These are phyloP conservation scores for Candida namnaoensis DNA, from an alignment of 805 yeast genomes.

Conservation along the genomic window DNA sequence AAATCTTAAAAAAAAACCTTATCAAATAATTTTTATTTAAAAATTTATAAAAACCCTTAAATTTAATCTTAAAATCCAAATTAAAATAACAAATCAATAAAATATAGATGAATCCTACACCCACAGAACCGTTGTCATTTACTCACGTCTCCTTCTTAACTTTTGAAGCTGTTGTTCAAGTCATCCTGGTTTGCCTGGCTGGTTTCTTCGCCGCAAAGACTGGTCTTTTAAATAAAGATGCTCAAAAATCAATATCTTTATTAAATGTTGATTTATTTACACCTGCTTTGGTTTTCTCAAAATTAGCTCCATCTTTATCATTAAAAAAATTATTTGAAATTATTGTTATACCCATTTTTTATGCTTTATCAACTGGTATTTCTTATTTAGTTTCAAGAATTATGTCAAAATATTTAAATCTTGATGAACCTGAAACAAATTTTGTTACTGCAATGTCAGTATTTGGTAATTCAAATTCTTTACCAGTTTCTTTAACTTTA, in stretches of 20 bases:
- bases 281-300: conserved; percentile 88
- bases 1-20: no score
- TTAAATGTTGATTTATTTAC: conserved; percentile 90
- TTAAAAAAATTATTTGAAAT: conserved; percentile 73
- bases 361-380: conserved; percentile 72
- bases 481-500: conserved; percentile 86
- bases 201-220: conserved; percentile 80
- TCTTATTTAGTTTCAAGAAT: conserved; percentile 56
- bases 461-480: conserved; percentile 90
- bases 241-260: conserved; percentile 69
- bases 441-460: conserved; percentile 96
- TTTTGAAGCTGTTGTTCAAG: conserved; percentile 87
- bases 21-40: no score
- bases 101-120: no score
- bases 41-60: no score
- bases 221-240: conserved; percentile 59
- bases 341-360: conserved; percentile 77
- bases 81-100: no score
- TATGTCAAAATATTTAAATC: conserved; percentile 40
- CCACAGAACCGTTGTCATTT: conserved; percentile 14
- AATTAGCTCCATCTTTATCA: conserved; percentile 60
- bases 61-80: no score
- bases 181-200: conserved; percentile 74
- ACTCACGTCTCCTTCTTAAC: conserved; percentile 48
- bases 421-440: conserved; percentile 73